Conservation (phyloP, 2,329 filamentous ascomycete species). For the Fusarium protoensiforme region DNA sequence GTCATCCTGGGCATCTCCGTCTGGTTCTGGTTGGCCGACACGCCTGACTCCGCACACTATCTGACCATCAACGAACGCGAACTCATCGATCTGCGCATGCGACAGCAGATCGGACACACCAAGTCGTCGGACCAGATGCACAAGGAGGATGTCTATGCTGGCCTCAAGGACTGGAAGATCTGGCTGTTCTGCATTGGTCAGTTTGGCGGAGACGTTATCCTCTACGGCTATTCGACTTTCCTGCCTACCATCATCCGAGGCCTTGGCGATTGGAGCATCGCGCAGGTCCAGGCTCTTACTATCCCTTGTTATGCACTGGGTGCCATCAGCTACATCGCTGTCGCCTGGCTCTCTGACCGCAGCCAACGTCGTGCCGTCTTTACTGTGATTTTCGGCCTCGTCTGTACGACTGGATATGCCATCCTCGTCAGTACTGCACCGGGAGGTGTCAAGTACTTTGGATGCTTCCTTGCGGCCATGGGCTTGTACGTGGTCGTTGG, state of each 20-base stretch:
- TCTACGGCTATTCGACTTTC: conserved; percentile 72
- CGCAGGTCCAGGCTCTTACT: conserved; percentile 70
- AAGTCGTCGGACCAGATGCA: conserved; percentile 44
- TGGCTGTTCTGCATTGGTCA: conserved; percentile 69
- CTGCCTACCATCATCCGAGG: conserved; percentile 74
- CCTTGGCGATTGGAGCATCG: conserved; percentile 58
- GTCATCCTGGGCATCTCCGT: conserved; percentile 42
- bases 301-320: conserved; percentile 74
- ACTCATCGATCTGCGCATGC: conserved; percentile 44
- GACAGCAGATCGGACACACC: conserved; percentile 44
- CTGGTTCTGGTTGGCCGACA: conserved; percentile 46
- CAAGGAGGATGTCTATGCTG: conserved; percentile 67
- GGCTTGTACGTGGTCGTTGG: conserved; percentile 64
- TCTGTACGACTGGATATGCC: conserved; percentile 67
- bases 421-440: conserved; percentile 66
- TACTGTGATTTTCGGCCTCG: conserved; percentile 60
- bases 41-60: conserved; percentile 63
- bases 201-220: conserved; percentile 71
- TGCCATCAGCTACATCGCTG: conserved; percentile 67
- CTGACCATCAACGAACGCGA: conserved; percentile 62
- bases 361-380: conserved; percentile 67
- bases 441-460: conserved; percentile 68
- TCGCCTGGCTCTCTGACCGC: conserved; percentile 68
- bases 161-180: conserved; percentile 69
- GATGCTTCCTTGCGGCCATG: conserved; percentile 71